These are phyloP conservation scores for Gleditsia sinensis DNA, from an alignment of 306 rosid species.

Conservation along the genomic window DNA sequence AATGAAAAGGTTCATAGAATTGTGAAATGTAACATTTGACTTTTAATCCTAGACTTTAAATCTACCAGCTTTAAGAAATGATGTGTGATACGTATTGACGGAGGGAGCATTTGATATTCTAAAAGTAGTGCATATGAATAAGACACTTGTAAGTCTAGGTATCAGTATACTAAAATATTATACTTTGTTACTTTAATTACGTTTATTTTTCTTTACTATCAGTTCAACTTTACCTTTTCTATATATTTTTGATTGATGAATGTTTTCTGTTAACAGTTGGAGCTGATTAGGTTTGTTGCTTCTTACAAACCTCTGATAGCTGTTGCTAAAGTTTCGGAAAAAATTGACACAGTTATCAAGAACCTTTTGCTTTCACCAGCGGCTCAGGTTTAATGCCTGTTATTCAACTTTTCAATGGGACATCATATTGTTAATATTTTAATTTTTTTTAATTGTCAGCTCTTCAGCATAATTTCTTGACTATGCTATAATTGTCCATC, in stretches of 20 bases:
- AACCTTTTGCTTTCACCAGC: slow-evolving; percentile 58
- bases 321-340: slow-evolving; percentile 72
- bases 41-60: slow-evolving; percentile 10
- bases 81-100: not conserved
- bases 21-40: slow-evolving; percentile 20
- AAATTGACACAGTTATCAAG: slow-evolving; percentile 64
- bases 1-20: not conserved
- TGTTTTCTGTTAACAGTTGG: slow-evolving; percentile 67
- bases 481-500: slow-evolving; percentile 19
- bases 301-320: slow-evolving; percentile 82
- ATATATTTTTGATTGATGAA: slow-evolving; percentile 33
- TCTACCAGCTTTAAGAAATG: slow-evolving; percentile 2
- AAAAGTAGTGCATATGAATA: slow-evolving; percentile 7
- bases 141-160: slow-evolving; percentile 9
- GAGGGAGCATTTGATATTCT: not conserved
- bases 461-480: slow-evolving; percentile 29
- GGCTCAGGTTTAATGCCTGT: slow-evolving; percentile 62
- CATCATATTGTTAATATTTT: slow-evolving; percentile 33
- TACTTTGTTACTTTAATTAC: too few species aligned
- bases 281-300: slow-evolving; percentile 74
- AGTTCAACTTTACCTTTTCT: slow-evolving; percentile 22
- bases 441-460: slow-evolving; percentile 31
- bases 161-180: slow-evolving; percentile 5
- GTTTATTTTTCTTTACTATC: not conserved
- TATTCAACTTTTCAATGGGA: slow-evolving; percentile 4